Evolutionary conservation across 805 yeast species (phyloP).

Genomic region (Zygoascus tannicola): DNA sequence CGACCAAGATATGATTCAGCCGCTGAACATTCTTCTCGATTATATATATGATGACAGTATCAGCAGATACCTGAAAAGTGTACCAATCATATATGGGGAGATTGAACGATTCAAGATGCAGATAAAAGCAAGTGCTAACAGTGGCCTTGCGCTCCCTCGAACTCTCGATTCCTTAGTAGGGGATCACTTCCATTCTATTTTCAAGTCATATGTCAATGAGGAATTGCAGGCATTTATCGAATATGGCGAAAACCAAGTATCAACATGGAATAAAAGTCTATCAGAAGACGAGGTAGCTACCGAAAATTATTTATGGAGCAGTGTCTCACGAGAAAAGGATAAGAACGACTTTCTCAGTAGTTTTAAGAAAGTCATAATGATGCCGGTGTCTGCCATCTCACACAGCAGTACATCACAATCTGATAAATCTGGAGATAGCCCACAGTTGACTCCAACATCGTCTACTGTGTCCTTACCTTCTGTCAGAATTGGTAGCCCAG

Average conservation of each 20-base stretch:
- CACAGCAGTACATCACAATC: slow-evolving; percentile 3
- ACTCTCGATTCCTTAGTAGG: slow-evolving; percentile 18
- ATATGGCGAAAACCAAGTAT: slow-evolving; percentile 22
- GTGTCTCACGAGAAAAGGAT: slow-evolving; percentile 36
- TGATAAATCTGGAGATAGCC: not conserved
- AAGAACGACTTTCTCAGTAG: slow-evolving; percentile 44
- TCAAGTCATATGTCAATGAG: slow-evolving; percentile 24
- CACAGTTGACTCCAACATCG: slow-evolving; percentile 1
- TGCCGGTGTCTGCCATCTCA: slow-evolving; percentile 25
- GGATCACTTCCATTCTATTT: slow-evolving; percentile 20
- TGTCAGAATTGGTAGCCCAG: not conserved
- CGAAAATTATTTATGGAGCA: slow-evolving; percentile 39
- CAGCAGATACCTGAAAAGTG: slow-evolving; percentile 27
- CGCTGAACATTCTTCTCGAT: slow-evolving; percentile 20
- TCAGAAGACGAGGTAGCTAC: slow-evolving; percentile 40
- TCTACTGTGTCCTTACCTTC: slow-evolving; percentile 5
- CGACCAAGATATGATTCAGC: slow-evolving; percentile 24
- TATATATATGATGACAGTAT: slow-evolving; percentile 9
- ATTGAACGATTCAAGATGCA: slow-evolving; percentile 15
- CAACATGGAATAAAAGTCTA: slow-evolving; percentile 26
- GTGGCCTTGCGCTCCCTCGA: slow-evolving; percentile 31
- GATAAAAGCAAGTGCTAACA: slow-evolving; percentile 22
- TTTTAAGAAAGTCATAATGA: slow-evolving; percentile 39
- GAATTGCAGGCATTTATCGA: slow-evolving; percentile 23
- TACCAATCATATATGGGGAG: slow-evolving; percentile 30